Conservation (phyloP, 1,284 basidiomycete species). For the Sanguinoderma infundibulare region DNA sequence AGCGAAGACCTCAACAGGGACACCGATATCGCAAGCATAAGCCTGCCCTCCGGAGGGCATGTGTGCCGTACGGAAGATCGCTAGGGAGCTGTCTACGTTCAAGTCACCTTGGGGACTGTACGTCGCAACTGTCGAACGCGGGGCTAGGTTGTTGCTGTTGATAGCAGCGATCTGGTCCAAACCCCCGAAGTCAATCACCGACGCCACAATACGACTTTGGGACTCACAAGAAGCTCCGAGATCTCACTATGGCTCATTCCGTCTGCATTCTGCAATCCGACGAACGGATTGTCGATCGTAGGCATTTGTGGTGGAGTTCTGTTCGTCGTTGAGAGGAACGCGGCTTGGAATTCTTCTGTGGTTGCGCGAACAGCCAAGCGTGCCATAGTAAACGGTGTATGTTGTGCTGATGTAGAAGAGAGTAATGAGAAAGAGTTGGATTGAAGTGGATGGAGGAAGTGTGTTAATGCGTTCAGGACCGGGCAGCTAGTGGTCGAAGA, state of each 20-base stretch:
- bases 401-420: neutral
- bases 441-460: neutral
- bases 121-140: neutral
- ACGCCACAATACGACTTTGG: neutral
- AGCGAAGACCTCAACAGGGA: neutral
- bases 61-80: neutral
- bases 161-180: neutral
- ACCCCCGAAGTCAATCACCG: neutral
- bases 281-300: neutral
- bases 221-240: neutral
- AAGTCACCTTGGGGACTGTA: neutral
- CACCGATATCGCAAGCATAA: slow-evolving; percentile 37
- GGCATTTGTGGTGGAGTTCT: neutral
- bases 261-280: neutral
- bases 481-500: neutral
- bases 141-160: neutral
- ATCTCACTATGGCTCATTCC: neutral
- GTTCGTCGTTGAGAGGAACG: neutral
- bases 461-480: no score
- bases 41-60: neutral
- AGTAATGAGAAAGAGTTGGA: neutral
- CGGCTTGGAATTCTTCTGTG: neutral
- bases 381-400: neutral
- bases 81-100: neutral
- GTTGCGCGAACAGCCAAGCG: neutral